These are phyloP conservation scores for Ogataea angusta DNA, from an alignment of 805 yeast genomes.

Conservation along the genomic window DNA sequence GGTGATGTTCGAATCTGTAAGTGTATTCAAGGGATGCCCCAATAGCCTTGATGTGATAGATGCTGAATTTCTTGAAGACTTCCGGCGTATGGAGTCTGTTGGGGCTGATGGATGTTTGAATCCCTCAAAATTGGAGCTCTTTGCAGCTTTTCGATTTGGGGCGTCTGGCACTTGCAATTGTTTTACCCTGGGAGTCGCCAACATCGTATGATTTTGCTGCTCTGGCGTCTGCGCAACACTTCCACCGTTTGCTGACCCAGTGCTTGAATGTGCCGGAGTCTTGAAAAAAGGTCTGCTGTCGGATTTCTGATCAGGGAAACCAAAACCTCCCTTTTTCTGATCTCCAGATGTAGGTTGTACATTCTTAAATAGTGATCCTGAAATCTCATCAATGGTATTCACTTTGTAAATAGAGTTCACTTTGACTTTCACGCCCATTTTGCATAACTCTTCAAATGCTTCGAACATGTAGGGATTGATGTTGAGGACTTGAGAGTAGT, in stretches of 20 bases:
- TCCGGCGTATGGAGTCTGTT: slow-evolving; percentile 23
- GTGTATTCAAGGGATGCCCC: slow-evolving; percentile 25
- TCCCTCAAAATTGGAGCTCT: slow-evolving; percentile 21
- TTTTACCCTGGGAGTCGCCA: slow-evolving; percentile 41
- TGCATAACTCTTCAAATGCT: slow-evolving; percentile 73
- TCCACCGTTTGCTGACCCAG: slow-evolving; percentile 9
- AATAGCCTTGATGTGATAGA: slow-evolving; percentile 32
- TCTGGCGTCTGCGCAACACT: slow-evolving; percentile 28
- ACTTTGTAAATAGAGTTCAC: slow-evolving; percentile 51
- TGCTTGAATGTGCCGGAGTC: slow-evolving; percentile 5
- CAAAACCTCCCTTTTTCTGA: slow-evolving; percentile 17
- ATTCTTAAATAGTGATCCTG: slow-evolving; percentile 18
- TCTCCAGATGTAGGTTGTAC: slow-evolving; percentile 3
- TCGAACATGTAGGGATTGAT: slow-evolving; percentile 83
- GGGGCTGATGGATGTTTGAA: slow-evolving; percentile 28
- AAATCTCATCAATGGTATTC: slow-evolving; percentile 19
- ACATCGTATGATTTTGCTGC: slow-evolving; percentile 18
- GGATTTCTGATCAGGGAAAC: slow-evolving; percentile 14
- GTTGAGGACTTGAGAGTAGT: slow-evolving; percentile 66
- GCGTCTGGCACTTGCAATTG: slow-evolving; percentile 37
- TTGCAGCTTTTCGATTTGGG: slow-evolving; percentile 36
- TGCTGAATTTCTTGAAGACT: slow-evolving; percentile 24
- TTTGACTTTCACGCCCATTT: slow-evolving; percentile 66
- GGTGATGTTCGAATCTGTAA: slow-evolving; percentile 23
- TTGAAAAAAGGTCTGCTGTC: slow-evolving; percentile 8